These are phyloP conservation scores for Ophiostoma pallidulum DNA, from an alignment of 2,329 filamentous ascomycete genomes.

Conservation along the genomic window DNA sequence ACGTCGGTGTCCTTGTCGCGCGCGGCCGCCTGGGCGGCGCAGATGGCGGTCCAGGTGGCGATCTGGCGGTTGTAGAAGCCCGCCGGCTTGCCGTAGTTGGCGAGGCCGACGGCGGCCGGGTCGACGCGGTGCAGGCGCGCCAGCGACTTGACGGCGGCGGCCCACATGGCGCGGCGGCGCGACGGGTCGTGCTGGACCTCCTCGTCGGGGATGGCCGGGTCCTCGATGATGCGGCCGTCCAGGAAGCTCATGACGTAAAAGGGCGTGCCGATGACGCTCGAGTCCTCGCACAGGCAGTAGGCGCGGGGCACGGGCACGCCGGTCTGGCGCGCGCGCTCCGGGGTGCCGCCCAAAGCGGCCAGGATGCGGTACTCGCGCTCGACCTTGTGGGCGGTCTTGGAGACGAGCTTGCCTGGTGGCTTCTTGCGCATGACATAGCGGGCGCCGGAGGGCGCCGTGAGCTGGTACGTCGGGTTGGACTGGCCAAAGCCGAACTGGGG, in stretches of 20 bases:
- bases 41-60: slow-evolving; percentile 71
- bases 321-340: slow-evolving; percentile 32
- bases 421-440: slow-evolving; percentile 95
- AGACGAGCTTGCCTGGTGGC: slow-evolving; percentile 86
- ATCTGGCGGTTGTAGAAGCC: slow-evolving; percentile 86
- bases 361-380: slow-evolving; percentile 93
- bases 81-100: slow-evolving; percentile 58
- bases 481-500: slow-evolving; percentile 88
- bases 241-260: slow-evolving; percentile 98
- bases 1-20: slow-evolving; percentile 67
- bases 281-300: slow-evolving; percentile 79
- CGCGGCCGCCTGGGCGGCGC: slow-evolving; percentile 63
- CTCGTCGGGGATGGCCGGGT: slow-evolving; percentile 70
- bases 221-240: slow-evolving; percentile 86
- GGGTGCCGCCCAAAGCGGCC: slow-evolving; percentile 55
- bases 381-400: slow-evolving; percentile 89
- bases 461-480: slow-evolving; percentile 92
- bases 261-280: slow-evolving; percentile 68
- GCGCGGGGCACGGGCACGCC: slow-evolving; percentile 79
- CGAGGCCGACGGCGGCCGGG: slow-evolving; percentile 56
- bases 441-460: slow-evolving; percentile 60
- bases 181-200: slow-evolving; percentile 4
- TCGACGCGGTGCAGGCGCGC: slow-evolving; percentile 75
- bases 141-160: slow-evolving; percentile 70
- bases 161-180: slow-evolving; percentile 70